Conservation (phyloP, 306 rosid species). For the Cucumis cinereus region DNA sequence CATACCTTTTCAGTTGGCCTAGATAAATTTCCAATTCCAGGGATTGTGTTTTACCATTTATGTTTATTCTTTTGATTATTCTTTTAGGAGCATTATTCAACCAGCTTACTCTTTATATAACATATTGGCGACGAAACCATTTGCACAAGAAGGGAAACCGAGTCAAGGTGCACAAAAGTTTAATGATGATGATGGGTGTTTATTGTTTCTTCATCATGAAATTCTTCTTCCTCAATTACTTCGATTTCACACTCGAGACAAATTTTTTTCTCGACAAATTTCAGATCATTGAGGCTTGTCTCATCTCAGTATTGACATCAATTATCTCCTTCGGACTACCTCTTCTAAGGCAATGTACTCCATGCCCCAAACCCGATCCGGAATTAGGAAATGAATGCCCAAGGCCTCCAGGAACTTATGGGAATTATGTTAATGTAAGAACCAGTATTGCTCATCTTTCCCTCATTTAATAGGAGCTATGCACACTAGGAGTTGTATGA, state of each 20-base stretch:
- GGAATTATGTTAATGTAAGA: slow-evolving; percentile 97
- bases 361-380: slow-evolving; percentile 71
- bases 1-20: background rate
- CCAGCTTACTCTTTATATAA: slow-evolving; percentile 70
- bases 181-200: background rate
- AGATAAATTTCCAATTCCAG: background rate
- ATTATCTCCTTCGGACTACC: slow-evolving; percentile 85
- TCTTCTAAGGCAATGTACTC: slow-evolving; percentile 75
- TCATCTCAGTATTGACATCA: slow-evolving; percentile 72
- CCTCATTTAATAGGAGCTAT: background rate
- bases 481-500: background rate
- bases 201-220: background rate
- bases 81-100: slow-evolving; percentile 82
- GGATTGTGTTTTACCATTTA: slow-evolving; percentile 5
- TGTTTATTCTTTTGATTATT: background rate
- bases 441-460: background rate
- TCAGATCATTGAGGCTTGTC: slow-evolving; percentile 91
- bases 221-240: background rate
- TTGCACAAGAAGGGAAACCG: slow-evolving; percentile 88
- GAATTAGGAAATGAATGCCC: slow-evolving; percentile 80
- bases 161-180: slow-evolving; percentile 49
- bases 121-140: slow-evolving; percentile 75
- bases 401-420: slow-evolving; percentile 82
- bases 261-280: background rate
- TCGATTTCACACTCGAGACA: background rate